Percentiles rank a stretch among this genome's conserved stretches.
phyloP scores from a whole-genome alignment of 768 basidiomycete species.

The Hygrophoropsis aurantiaca region DNA sequence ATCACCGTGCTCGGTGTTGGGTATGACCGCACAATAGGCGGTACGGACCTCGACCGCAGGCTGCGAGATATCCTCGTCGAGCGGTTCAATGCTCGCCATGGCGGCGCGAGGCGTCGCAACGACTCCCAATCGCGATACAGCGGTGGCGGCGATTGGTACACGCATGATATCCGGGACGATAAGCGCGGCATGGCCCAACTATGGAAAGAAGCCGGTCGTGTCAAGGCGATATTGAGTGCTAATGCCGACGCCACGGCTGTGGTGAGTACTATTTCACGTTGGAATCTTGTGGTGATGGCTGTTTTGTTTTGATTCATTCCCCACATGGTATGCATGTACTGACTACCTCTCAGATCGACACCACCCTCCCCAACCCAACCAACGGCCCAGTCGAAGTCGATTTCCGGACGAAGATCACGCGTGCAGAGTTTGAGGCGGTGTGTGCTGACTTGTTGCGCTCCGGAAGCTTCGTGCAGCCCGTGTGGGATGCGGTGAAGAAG shows the following conservation, averaged over 20 bases:
- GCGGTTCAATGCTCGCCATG: constrained; percentile 77
- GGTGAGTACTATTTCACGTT: constrained; percentile 46
- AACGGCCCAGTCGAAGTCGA: too few species aligned
- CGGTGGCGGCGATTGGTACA: too few species aligned
- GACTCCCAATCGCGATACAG: too few species aligned
- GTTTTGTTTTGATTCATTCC: too few species aligned
- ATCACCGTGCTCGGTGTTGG: constrained; percentile 82
- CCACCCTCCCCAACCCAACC: too few species aligned
- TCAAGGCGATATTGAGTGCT: constrained; percentile 92
- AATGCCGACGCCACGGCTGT: constrained; percentile 77
- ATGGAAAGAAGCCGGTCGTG: constrained; percentile 88
- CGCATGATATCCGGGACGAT: constrained; percentile 67
- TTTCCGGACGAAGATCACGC: constrained; percentile 75
- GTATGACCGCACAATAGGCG: constrained; percentile 73
- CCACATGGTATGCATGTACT: too few species aligned
- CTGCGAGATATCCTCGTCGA: constrained; percentile 78
- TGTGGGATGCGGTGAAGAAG: constrained; percentile 66
- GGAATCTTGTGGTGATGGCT: not conserved
- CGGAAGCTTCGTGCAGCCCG: constrained; percentile 65
- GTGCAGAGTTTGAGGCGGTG: constrained; percentile 75
- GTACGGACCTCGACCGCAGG: constrained; percentile 81
- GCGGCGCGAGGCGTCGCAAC: too few species aligned
- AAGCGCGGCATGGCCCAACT: constrained; percentile 88
- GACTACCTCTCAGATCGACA: too few species aligned
- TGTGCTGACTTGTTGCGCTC: constrained; percentile 63